Evolutionary conservation across 1,284 basidiomycete genomes (phyloP).

Genomic region (Megacollybia platyphylla): DNA sequence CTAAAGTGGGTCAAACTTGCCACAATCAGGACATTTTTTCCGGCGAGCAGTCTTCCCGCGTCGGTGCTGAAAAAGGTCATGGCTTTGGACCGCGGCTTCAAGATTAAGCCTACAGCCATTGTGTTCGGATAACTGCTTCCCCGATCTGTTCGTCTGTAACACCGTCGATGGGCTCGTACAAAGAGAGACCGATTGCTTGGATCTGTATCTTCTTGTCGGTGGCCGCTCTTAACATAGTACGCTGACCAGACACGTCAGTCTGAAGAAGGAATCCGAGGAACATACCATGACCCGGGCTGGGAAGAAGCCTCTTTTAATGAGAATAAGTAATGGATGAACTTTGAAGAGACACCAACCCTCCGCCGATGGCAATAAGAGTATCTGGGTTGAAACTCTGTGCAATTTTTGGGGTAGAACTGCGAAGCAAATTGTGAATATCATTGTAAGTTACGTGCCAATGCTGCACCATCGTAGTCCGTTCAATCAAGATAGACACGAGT

Average conservation of each 20-base stretch:
- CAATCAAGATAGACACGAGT: neutral
- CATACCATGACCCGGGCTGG: slow-evolving; percentile 82
- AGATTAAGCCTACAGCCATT: slow-evolving; percentile 69
- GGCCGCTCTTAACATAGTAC: slow-evolving; percentile 76
- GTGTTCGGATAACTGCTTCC: slow-evolving; percentile 78
- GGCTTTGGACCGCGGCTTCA: neutral
- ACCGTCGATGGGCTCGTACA: slow-evolving; percentile 80
- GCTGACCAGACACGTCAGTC: slow-evolving; percentile 22
- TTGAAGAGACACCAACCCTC: slow-evolving; percentile 10
- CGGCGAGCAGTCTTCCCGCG: slow-evolving; percentile 60
- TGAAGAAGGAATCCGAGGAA: slow-evolving; percentile 1
- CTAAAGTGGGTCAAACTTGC: slow-evolving; percentile 29
- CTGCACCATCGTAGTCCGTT: slow-evolving; percentile 17
- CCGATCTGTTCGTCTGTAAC: slow-evolving; percentile 70
- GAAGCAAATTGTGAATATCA: slow-evolving; percentile 74
- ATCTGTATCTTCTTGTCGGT: slow-evolving; percentile 75
- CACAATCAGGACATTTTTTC: slow-evolving; percentile 72
- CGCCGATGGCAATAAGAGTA: slow-evolving; percentile 72
- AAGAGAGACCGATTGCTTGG: slow-evolving; percentile 83
- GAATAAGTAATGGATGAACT: slow-evolving; percentile 2
- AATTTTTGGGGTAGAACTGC: slow-evolving; percentile 45
- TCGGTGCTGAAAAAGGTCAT: slow-evolving; percentile 24
- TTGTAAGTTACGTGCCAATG: slow-evolving; percentile 72
- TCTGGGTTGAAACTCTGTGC: slow-evolving; percentile 63
- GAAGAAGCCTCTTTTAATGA: slow-evolving; percentile 67